A percentile compares a stretch with the other conserved stretches of the same genome.
Conservation (phyloP, 805 yeast genomes). For the Candida multigemmis region DNA sequence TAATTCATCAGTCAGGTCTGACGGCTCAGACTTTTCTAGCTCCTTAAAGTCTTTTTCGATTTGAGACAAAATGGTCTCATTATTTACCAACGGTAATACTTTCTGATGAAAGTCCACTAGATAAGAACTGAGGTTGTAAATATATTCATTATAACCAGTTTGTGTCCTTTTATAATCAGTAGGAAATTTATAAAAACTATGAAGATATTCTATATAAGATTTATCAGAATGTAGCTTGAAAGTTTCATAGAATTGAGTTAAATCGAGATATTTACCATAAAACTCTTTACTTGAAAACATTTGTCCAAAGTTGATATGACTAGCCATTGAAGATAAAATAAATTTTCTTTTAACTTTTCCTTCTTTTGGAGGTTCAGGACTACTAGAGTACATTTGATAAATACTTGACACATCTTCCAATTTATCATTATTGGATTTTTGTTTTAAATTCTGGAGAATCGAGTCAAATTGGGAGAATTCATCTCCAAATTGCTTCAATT, state of each 20-base stretch:
- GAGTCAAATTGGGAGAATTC: slow-evolving; percentile 3
- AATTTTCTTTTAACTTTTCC: slow-evolving; percentile 22
- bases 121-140: too few relatives aligned
- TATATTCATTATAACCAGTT: too few relatives aligned
- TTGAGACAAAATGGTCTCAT: too few relatives aligned
- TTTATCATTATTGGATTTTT: slow-evolving; percentile 1
- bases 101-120: too few relatives aligned
- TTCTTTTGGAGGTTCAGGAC: slow-evolving; percentile 8
- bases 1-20: slow-evolving; percentile 19
- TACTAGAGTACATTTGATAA: slow-evolving; percentile 16
- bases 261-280: slow-evolving; percentile 57
- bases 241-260: slow-evolving; percentile 38
- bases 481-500: slow-evolving; percentile 2
- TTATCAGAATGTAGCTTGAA: slow-evolving; percentile 32
- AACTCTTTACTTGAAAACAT: slow-evolving; percentile 53
- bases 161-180: slow-evolving; percentile 3
- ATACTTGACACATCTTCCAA: slow-evolving; percentile 7
- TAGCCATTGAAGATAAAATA: slow-evolving; percentile 42
- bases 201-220: slow-evolving; percentile 45
- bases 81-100: too few relatives aligned
- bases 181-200: slow-evolving; percentile 31
- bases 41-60: slow-evolving; percentile 5
- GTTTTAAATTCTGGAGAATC: slow-evolving; percentile 4
- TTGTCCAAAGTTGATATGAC: slow-evolving; percentile 32
- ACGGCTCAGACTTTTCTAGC: slow-evolving; percentile 2